phyloP scores from a whole-genome alignment of 495 filamentous ascomycete genomes.

The Penicillium malachiteum region DNA sequence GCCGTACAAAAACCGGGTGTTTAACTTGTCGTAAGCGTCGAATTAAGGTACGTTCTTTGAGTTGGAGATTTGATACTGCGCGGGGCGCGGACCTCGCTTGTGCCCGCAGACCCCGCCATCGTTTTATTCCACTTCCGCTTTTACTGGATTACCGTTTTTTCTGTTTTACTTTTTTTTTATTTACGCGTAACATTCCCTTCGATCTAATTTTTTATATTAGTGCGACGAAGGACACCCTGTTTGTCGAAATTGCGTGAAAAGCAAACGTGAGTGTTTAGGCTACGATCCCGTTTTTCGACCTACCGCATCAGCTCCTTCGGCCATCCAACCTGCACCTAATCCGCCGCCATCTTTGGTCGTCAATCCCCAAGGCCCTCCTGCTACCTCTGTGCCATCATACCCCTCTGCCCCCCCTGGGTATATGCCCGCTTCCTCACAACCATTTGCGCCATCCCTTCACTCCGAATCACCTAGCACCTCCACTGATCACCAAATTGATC shows the following conservation, averaged over 20 bases:
- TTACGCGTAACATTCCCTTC: background rate
- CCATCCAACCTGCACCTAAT: slow-evolving; percentile 74
- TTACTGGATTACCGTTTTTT: slow-evolving; percentile 19
- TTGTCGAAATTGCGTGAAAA: slow-evolving; percentile 97
- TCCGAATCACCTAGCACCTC: slow-evolving; percentile 50
- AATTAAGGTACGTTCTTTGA: slow-evolving; percentile 83
- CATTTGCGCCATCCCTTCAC: slow-evolving; percentile 52
- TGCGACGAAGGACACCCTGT: slow-evolving; percentile 95
- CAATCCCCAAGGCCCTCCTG: slow-evolving; percentile 44
- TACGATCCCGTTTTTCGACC: slow-evolving; percentile 98
- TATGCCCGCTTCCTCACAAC: slow-evolving; percentile 58
- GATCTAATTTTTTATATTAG: slow-evolving; percentile 46
- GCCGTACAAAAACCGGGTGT: slow-evolving; percentile 96
- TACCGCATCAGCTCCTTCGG: slow-evolving; percentile 67
- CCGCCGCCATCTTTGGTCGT: slow-evolving; percentile 48
- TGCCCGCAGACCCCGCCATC: slow-evolving; percentile 45
- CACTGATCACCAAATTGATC: slow-evolving; percentile 56
- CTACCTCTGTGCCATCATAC: slow-evolving; percentile 35
- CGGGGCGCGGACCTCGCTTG: slow-evolving; percentile 50
- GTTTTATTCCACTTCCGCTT: slow-evolving; percentile 26
- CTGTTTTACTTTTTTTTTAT: slow-evolving; percentile 14
- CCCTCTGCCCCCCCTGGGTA: slow-evolving; percentile 56
- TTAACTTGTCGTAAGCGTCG: slow-evolving; percentile 94
- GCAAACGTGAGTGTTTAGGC: slow-evolving; percentile 93
- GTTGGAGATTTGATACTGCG: slow-evolving; percentile 34